phyloP scores from a whole-genome alignment of 2,329 filamentous ascomycete genomes.

The Colletotrichum sublineola region DNA sequence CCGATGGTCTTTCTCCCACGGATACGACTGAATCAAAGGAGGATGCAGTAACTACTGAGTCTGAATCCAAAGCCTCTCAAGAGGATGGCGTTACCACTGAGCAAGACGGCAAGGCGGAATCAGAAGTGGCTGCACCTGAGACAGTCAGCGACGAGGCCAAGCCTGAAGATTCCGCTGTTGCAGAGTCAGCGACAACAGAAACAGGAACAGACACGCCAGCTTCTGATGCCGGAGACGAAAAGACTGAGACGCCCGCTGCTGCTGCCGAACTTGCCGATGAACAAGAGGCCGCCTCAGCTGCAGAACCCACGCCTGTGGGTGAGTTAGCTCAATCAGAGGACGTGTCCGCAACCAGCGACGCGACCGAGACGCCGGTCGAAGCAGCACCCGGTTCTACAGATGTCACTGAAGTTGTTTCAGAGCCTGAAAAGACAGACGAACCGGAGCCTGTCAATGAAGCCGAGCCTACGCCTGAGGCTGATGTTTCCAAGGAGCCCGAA shows the following conservation, averaged over 20 bases:
- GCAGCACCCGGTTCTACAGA: neutral
- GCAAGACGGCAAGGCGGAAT: neutral
- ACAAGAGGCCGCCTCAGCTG: neutral
- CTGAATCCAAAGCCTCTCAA: neutral
- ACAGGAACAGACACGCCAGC: neutral
- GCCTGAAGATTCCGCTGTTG: neutral
- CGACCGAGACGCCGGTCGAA: neutral
- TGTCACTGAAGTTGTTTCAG: neutral
- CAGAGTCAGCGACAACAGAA: neutral
- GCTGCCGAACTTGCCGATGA: neutral
- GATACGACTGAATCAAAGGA: neutral
- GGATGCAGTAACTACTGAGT: neutral
- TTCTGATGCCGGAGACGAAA: neutral
- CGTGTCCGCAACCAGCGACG: neutral
- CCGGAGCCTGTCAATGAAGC: neutral
- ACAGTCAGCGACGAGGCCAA: neutral
- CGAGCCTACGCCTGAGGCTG: neutral
- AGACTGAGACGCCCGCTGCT: neutral
- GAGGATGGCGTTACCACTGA: neutral
- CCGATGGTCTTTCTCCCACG: neutral
- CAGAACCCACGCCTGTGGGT: neutral
- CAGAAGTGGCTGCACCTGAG: neutral
- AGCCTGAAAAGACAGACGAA: neutral
- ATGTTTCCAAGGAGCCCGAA: constrained; percentile 8
- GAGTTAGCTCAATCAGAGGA: neutral